Evolutionary conservation across 495 filamentous ascomycete species (phyloP), one percentile per base, ranked within the genome.

Genomic region (Pseudoneurospora amorphoporcata): DNA sequence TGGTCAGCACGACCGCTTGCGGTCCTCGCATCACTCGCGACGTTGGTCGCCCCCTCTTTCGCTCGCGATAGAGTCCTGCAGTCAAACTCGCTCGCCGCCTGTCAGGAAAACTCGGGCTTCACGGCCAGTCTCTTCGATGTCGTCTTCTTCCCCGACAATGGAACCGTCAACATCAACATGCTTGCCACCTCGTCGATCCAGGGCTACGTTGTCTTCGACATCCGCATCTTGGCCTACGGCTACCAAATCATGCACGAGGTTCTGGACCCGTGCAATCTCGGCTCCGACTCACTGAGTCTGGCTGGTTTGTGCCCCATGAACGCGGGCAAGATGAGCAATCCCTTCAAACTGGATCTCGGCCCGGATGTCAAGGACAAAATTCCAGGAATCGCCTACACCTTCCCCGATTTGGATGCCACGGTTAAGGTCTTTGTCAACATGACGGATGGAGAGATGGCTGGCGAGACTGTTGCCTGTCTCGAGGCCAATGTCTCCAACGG

Each of bases 321-420:
- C 38, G 87, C 94, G 3, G 95, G 94, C 77, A 88, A 91, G 73
- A 91, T 98, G 81, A 85, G 91, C 74, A 85, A 97, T 42, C 84
- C 87, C 29, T 91, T 92, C 75, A 92, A 91, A 74, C 81, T 94
- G 23, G 78, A 83, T 9, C 82, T 97, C 14, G 81, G 85, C 9
- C 75, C 81, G 14, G 81, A 83, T 65, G 89, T 92, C 17, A 81
- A 90, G 37, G 77, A 83, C 1, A 76, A 84, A 38, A 92, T 99
- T 81, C 95, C 94, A 68, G 85, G 91, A 45, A 96, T 98, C 74
- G 91, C 92, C 29, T 99, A 95, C 78, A 91, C 87, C 14, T 90
- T 99, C 68, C 95, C 95, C 68, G 95, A 99, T 81, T 87, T 98
- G 19, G 95, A 99, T 79, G 95, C 92, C n/a, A 89, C 86, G 39